Evolutionary conservation across 129 eudicot species (phyloP).

Genomic region (Oenanthe sinensis): DNA sequence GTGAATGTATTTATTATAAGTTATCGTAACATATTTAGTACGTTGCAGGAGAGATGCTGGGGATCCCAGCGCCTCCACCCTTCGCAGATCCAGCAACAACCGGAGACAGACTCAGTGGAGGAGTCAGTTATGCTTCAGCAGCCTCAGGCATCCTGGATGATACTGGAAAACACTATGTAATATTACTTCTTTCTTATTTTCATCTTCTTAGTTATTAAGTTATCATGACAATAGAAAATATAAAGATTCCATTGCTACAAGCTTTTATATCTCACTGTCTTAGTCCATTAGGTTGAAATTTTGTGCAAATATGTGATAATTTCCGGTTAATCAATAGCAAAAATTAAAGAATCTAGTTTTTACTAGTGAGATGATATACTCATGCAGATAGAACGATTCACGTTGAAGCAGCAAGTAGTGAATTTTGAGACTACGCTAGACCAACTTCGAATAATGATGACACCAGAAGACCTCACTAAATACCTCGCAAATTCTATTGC

Average conservation of each 20-base stretch:
- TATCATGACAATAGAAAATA: neutral
- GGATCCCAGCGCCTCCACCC: slow-evolving; percentile 63
- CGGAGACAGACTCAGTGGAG: slow-evolving; percentile 51
- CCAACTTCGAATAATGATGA: slow-evolving; percentile 51
- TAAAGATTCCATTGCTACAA: neutral
- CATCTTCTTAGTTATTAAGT: neutral
- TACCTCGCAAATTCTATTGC: slow-evolving; percentile 52
- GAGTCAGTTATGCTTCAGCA: slow-evolving; percentile 93
- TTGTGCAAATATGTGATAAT: neutral
- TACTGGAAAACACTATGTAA: slow-evolving; percentile 76
- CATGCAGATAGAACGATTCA: slow-evolving; percentile 58
- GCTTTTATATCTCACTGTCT: neutral
- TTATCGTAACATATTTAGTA: neutral
- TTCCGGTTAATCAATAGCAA: neutral
- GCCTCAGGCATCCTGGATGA: slow-evolving; percentile 88
- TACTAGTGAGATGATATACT: neutral
- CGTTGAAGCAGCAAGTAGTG: slow-evolving; percentile 64
- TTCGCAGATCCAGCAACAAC: slow-evolving; percentile 51
- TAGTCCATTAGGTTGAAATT: neutral
- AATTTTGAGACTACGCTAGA: slow-evolving; percentile 70
- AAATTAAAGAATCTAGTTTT: neutral
- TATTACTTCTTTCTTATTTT: neutral
- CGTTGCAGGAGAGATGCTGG: slow-evolving; percentile 66
- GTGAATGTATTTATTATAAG: neutral
- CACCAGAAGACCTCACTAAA: slow-evolving; percentile 29